phyloP scores from a whole-genome alignment of 441 rosid species.

The Metrosideros polymorpha region DNA sequence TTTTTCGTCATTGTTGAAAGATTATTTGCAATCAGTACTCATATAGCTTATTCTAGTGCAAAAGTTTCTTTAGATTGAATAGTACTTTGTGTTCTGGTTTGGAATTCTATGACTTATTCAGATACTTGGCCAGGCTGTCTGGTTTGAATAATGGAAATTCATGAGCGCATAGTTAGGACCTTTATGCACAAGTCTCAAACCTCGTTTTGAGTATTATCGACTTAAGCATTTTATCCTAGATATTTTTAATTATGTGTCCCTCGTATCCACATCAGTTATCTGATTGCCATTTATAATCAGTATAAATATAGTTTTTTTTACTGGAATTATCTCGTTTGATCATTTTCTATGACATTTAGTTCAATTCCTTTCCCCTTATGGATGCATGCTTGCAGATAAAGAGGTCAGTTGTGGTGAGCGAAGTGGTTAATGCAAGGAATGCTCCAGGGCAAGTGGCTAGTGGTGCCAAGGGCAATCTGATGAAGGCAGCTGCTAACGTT shows the following conservation, averaged over 20 bases:
- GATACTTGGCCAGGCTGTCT: not conserved
- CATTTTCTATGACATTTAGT: not conserved
- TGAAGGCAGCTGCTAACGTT: conserved; percentile 48
- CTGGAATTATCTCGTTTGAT: not conserved
- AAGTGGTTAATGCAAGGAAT: conserved; percentile 41
- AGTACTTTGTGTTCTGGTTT: not conserved
- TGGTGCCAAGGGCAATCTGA: conserved; percentile 43
- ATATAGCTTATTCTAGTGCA: not conserved
- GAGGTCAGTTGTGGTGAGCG: conserved; percentile 43
- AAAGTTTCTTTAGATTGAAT: not conserved
- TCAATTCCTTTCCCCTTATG: not conserved
- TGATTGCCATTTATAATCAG: not conserved
- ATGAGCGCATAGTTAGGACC: not conserved
- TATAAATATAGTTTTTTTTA: not conserved
- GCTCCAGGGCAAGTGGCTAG: conserved; percentile 41
- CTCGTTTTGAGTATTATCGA: not conserved
- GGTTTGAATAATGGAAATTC: not conserved
- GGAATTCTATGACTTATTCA: not conserved
- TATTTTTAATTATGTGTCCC: not conserved
- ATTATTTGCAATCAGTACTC: not conserved
- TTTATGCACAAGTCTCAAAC: not conserved
- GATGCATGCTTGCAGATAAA: conserved; percentile 38
- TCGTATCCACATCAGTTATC: not conserved
- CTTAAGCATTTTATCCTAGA: not conserved
- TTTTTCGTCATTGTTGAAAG: not conserved